Percentiles rank a stretch among this genome's conserved stretches.
Conservation (phyloP, 108 stramenopile species). For the Schizochytrium sp. region DNA sequence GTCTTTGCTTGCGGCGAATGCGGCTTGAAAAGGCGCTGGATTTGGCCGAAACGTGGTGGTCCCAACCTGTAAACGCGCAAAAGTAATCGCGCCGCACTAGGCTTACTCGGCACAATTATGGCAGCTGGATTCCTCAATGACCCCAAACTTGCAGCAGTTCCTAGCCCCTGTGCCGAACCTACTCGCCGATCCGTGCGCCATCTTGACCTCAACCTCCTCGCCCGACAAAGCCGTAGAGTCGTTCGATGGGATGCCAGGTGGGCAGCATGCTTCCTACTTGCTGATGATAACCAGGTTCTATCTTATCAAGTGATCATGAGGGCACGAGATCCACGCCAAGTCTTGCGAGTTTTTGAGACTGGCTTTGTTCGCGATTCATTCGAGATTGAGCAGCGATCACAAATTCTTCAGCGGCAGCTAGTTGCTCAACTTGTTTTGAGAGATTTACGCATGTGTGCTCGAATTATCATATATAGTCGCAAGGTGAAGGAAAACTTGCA, state of each 20-base stretch:
- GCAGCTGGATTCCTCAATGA: constrained; percentile 46
- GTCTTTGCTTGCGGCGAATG: constrained; percentile 18
- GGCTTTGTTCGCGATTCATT: not conserved
- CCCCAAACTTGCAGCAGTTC: not conserved
- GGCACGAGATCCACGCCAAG: not conserved
- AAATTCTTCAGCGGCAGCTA: not conserved
- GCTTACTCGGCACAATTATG: constrained; percentile 15
- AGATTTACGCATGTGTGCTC: not conserved
- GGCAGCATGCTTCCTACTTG: not conserved
- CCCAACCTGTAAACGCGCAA: not conserved
- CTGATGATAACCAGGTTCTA: not conserved
- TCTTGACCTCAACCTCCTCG: constrained; percentile 14
- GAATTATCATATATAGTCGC: not conserved
- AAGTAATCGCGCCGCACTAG: not conserved
- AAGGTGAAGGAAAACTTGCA: not conserved
- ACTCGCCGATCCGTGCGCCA: not conserved
- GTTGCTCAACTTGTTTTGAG: not conserved
- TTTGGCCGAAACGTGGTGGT: not conserved
- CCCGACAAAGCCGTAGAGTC: not conserved
- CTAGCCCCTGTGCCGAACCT: constrained; percentile 35
- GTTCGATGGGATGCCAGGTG: not conserved
- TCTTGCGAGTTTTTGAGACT: no score
- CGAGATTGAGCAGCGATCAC: not conserved
- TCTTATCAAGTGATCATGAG: not conserved
- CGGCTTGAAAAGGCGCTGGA: not conserved